Evolutionary conservation across 441 rosid species (phyloP).

Genomic region (Bocquillonia castaneifolia): DNA sequence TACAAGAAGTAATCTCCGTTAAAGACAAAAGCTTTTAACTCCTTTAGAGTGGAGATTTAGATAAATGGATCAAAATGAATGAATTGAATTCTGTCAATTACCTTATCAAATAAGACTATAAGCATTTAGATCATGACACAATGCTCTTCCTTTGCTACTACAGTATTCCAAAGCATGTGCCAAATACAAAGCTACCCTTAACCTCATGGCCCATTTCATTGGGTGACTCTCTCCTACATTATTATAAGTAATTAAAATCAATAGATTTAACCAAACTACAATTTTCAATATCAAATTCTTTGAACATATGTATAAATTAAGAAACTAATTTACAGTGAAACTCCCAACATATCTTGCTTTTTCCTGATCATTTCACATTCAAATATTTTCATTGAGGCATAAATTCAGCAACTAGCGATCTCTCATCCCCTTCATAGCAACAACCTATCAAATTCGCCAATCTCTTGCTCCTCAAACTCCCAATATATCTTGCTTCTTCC

Average conservation of each 20-base stretch:
- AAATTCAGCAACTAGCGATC: constrained; percentile 85
- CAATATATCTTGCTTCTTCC: constrained; percentile 91
- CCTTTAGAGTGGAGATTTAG: no score
- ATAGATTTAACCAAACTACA: not conserved
- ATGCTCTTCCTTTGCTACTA: constrained; percentile 76
- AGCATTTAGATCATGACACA: constrained; percentile 94
- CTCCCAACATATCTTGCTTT: constrained; percentile 86
- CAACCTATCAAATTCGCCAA: constrained; percentile 83
- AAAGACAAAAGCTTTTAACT: no score
- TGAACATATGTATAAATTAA: not conserved
- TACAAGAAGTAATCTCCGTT: no score
- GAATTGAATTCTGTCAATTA: no score
- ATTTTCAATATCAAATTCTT: not conserved
- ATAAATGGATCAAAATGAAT: no score
- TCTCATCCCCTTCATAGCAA: constrained; percentile 88
- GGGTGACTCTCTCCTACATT: constrained; percentile 89
- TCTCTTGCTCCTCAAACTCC: constrained; percentile 71
- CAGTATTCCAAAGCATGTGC: constrained; percentile 91
- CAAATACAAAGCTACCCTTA: constrained; percentile 85
- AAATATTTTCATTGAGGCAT: constrained; percentile 83
- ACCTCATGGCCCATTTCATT: constrained; percentile 96
- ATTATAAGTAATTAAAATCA: constrained; percentile 15
- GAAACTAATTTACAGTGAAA: constrained; percentile 71
- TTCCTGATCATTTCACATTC: constrained; percentile 44
- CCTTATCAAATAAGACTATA: constrained; percentile 92